Evolutionary conservation across 495 filamentous ascomycete genomes (phyloP).

Genomic region (Daldinia loculata): DNA sequence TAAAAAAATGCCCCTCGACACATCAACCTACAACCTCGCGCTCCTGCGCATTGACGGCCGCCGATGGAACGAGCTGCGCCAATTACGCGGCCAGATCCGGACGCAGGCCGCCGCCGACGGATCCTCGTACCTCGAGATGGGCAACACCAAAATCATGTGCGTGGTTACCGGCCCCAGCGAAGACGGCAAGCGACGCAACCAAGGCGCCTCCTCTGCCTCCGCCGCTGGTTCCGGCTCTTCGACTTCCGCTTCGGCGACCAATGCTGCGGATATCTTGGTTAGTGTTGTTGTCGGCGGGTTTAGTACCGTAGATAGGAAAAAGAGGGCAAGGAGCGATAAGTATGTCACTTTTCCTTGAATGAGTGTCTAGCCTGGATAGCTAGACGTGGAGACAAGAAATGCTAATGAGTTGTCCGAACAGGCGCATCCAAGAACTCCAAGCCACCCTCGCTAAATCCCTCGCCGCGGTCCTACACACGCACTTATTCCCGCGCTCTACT

Average conservation of each 20-base stretch:
- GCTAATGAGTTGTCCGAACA: slow-evolving; percentile 43
- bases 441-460: slow-evolving; percentile 78
- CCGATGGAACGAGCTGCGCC: slow-evolving; percentile 96
- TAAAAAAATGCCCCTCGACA: slow-evolving; percentile 86
- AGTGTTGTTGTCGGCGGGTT: slow-evolving; percentile 89
- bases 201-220: slow-evolving; percentile 45
- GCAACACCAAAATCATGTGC: slow-evolving; percentile 96
- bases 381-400: neutral
- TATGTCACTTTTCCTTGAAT: slow-evolving; percentile 51
- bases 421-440: slow-evolving; percentile 82
- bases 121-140: slow-evolving; percentile 90
- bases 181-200: slow-evolving; percentile 52
- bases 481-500: slow-evolving; percentile 88
- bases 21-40: slow-evolving; percentile 84
- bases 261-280: slow-evolving; percentile 73
- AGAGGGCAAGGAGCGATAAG: slow-evolving; percentile 77
- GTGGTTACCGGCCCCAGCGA: slow-evolving; percentile 86
- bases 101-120: slow-evolving; percentile 92
- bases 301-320: slow-evolving; percentile 84
- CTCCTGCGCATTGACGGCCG: slow-evolving; percentile 92
- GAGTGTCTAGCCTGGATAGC: neutral
- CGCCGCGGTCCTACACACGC: slow-evolving; percentile 75
- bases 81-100: slow-evolving; percentile 85
- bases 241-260: slow-evolving; percentile 50
- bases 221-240: slow-evolving; percentile 41